Evolutionary conservation across 2,329 filamentous ascomycete species (phyloP).

Genomic region (Neonectria punicea): DNA sequence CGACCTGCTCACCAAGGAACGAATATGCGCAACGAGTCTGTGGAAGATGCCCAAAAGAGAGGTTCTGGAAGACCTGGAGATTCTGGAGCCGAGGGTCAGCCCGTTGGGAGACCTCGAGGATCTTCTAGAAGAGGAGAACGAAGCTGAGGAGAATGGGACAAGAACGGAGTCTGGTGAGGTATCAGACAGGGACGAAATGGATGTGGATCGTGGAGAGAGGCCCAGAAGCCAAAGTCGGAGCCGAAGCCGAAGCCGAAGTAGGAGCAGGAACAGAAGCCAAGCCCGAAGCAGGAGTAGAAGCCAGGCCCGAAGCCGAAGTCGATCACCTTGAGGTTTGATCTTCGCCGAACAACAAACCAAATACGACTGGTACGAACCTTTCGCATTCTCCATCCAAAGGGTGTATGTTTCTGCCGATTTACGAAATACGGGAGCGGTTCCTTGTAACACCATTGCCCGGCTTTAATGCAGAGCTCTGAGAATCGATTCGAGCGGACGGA

Average conservation of each 20-base stretch:
- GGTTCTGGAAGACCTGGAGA: slow-evolving; percentile 86
- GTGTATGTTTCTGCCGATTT: not conserved
- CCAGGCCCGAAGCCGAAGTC: slow-evolving; percentile 29
- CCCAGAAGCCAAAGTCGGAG: slow-evolving; percentile 37
- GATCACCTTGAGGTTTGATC: slow-evolving; percentile 39
- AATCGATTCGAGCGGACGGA: not conserved
- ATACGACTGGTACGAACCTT: not conserved
- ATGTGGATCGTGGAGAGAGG: slow-evolving; percentile 50
- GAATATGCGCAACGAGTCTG: slow-evolving; percentile 89
- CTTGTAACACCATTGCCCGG: not conserved
- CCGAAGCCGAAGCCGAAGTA: slow-evolving; percentile 34
- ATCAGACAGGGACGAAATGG: slow-evolving; percentile 51
- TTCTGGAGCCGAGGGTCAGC: slow-evolving; percentile 86
- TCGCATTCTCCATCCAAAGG: not conserved
- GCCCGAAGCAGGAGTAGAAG: slow-evolving; percentile 13
- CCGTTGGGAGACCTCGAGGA: slow-evolving; percentile 83
- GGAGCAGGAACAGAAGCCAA: slow-evolving; percentile 8
- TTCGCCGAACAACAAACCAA: not conserved
- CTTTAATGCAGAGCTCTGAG: not conserved
- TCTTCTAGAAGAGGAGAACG: slow-evolving; percentile 70
- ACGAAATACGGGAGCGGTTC: not conserved
- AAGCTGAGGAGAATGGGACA: slow-evolving; percentile 48
- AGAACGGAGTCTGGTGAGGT: slow-evolving; percentile 56
- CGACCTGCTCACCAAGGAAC: slow-evolving; percentile 86
- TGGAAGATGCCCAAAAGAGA: slow-evolving; percentile 90